Evolutionary conservation across 1,284 basidiomycete species (phyloP).

Genomic region (Binderoboletus segoi): DNA sequence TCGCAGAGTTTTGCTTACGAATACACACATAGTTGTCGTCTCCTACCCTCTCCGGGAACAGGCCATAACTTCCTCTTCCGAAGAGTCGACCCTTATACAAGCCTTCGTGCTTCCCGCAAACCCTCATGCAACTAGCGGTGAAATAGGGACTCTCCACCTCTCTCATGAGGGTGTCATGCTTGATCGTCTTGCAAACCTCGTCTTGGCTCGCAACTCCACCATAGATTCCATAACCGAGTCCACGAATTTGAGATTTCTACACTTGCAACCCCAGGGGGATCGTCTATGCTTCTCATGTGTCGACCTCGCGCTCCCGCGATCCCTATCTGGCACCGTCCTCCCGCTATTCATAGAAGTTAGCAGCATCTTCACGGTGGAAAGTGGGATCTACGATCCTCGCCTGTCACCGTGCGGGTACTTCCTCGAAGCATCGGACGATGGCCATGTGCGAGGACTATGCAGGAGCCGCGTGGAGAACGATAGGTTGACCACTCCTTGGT

Average conservation of each 20-base stretch:
- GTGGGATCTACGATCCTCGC: neutral
- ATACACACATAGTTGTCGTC: conserved; percentile 7
- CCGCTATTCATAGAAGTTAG: neutral
- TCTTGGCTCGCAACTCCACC: conserved; percentile 8
- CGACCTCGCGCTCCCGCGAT: conserved; percentile 4
- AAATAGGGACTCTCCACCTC: neutral
- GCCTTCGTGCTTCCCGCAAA: neutral
- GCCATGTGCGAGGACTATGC: conserved; percentile 9
- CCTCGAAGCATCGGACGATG: conserved; percentile 11
- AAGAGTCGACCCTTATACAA: neutral
- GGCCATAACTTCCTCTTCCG: no score
- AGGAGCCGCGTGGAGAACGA: neutral
- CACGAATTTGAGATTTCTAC: conserved; percentile 5
- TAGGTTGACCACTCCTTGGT: neutral
- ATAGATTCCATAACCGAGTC: neutral
- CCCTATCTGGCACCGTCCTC: neutral
- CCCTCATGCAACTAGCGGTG: neutral
- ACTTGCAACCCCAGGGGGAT: neutral
- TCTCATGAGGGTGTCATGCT: conserved; percentile 3
- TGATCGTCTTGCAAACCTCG: neutral
- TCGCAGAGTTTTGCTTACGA: no score
- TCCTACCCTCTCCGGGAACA: no score
- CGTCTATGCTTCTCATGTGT: neutral
- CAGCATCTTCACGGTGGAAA: conserved; percentile 3
- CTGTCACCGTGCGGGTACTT: neutral